Base-by-base conservation (phyloP, 768 basidiomycete species). In the Auricularia sp. region DNA sequence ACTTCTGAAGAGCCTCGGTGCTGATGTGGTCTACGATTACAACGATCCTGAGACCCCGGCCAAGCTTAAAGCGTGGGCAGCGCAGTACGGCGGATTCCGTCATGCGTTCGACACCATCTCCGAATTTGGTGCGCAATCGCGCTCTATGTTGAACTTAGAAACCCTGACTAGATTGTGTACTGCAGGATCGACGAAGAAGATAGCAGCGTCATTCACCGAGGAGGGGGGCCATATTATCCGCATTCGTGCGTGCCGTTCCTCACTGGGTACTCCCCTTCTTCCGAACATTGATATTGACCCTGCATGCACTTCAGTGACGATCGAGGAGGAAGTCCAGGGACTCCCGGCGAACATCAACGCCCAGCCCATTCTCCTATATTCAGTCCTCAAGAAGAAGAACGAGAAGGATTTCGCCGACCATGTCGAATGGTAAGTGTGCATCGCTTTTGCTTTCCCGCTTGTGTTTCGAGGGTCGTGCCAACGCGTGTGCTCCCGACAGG, bases 21-120 rank as follows among this genome's bases (percentile, higher is more conserved):
- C 82, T 0, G 73, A 77, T 39, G 75, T 73, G 3, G 75, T 78
- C 4, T 76, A 79, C 64, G 78, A 81, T 66, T 76, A 74, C 65
- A 69, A 69, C 44, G 67, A 68, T 60, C 60, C 62, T 14, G 66
- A 67, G 5, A 66, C 65, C 4, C 58, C 63, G 3, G 51, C 64
- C 43, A 66, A 70, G 42, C 67, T 72, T 43, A 68, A 67, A 21
- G 65, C 60, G 16, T 68, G 65, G 66, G 65, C 62, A 14, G 43
- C 16, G 14, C n/a, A 63, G 34, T 42, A 21, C 18, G 62, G 62
- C 23, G 56, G 56, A 5, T 59, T 59, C 56, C 56, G 56, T 7
- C 56, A 60, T 14, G 51, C 59, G 23, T 60, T 59, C 23, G 54
- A 65, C 39, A 53, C 36, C n/a, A 62, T 61, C 5, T 56, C 64